Evolutionary conservation across 2,329 filamentous ascomycete species (phyloP), one percentile per base, ranked within the genome.

Genomic region (Pyricularia grisea): DNA sequence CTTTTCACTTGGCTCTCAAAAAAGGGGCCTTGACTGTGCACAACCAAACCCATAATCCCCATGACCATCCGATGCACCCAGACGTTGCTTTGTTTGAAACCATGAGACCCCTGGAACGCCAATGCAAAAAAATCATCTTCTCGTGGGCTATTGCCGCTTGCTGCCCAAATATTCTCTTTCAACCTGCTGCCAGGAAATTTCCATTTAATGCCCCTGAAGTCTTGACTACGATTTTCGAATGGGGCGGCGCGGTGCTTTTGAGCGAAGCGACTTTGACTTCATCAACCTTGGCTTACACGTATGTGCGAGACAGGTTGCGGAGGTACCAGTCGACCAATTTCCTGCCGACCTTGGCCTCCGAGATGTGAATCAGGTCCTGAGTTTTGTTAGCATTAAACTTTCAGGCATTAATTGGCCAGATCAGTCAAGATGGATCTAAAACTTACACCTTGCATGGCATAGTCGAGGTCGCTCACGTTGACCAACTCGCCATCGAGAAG

Each of bases 261-360:
- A 50, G 42, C 42, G 42, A 50, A 50, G 42, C 42, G n/a, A 50
- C 42, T 50, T 50, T 50, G 42, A 50, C 42, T 50, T 50, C 42
- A n/a, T n/a, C 42, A 50, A 50, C 42, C 42, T 50, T 5, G 20
- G 42, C 71, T 78, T 76, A 83, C 72, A 91, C 97, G 85, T 99
- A 99, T 70, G 94, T 96, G 79, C 95, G 90, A 71, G 94, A 92
- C 77, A 99, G 85, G 85, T 99, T 99, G 78, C 95, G 90, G 78
- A 99, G 88, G 81, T 99, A 99, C 95, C 95, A 99, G 82, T 99
- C 95, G 73, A 99, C 94, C 77, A 99, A 85, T 84, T 95, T 96
- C 76, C 95, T 88, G 78, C 95, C 95, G 71, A 97, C 93, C 90
- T 99, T 99, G 74, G 94, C 94, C 83, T 99, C 95, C 70, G 94